Percentiles rank a stretch among this genome's conserved stretches.
These are phyloP conservation scores for Ceratobasidium sp. DNA, from an alignment of 1,284 basidiomycete genomes.

Conservation along the genomic window DNA sequence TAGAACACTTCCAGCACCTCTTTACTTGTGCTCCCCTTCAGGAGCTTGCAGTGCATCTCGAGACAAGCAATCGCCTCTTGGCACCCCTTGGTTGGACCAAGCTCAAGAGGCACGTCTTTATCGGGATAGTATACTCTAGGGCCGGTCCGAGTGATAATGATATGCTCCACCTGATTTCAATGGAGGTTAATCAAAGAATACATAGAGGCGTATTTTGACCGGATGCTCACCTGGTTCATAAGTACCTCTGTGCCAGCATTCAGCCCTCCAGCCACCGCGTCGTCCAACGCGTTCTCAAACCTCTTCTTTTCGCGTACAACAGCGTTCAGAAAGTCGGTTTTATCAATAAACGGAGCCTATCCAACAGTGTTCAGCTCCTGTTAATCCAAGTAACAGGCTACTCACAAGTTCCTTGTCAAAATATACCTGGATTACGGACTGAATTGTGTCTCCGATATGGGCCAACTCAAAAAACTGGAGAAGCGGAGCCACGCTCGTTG, in stretches of 20 bases:
- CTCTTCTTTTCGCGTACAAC: constrained; percentile 97
- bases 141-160: constrained; percentile 85
- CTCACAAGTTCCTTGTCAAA: constrained; percentile 94
- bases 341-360: constrained; percentile 87
- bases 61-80: constrained; percentile 88
- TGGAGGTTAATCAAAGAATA: background rate
- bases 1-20: constrained; percentile 98
- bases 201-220: background rate
- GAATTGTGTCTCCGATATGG: constrained; percentile 97
- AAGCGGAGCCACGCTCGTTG: constrained; percentile 87
- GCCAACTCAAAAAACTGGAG: constrained; percentile 98
- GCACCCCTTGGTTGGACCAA: constrained; percentile 90
- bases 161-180: constrained; percentile 89
- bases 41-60: constrained; percentile 88
- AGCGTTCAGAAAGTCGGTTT: constrained; percentile 92
- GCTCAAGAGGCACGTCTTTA: constrained; percentile 79
- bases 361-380: constrained; percentile 22
- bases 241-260: constrained; percentile 96
- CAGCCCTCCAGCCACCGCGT: constrained; percentile 91
- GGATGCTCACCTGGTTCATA: constrained; percentile 86
- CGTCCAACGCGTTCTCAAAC: constrained; percentile 93
- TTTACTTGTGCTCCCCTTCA: constrained; percentile 94
- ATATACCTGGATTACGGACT: constrained; percentile 97
- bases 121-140: constrained; percentile 92
- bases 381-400: constrained; percentile 5